These are phyloP conservation scores for Fusarium nisikadoi DNA, from an alignment of 2,329 filamentous ascomycete genomes.

Conservation along the genomic window DNA sequence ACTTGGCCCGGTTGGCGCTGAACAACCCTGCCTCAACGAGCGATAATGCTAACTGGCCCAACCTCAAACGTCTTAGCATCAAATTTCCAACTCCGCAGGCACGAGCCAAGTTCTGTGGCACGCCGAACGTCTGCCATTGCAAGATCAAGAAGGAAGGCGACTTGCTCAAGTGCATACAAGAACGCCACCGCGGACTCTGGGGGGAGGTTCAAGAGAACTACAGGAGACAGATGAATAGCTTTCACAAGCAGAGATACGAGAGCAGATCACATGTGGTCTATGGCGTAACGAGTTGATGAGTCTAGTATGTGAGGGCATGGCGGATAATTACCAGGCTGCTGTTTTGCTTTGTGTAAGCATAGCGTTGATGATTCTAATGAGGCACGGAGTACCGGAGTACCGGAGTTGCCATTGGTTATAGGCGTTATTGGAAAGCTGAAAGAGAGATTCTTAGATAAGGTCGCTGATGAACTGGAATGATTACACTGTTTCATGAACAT, in stretches of 20 bases:
- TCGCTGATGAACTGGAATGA: not conserved
- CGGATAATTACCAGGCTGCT: not conserved
- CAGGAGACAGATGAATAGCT: constrained; percentile 39
- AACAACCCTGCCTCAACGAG: constrained; percentile 42
- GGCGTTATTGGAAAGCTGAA: not conserved
- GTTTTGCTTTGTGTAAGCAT: not conserved
- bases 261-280: constrained; percentile 39
- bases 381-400: not conserved
- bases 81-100: constrained; percentile 39
- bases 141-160: constrained; percentile 38
- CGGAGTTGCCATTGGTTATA: not conserved
- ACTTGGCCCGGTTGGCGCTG: constrained; percentile 45
- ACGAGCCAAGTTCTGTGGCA: constrained; percentile 44
- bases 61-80: constrained; percentile 47
- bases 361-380: not conserved
- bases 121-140: constrained; percentile 45
- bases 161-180: constrained; percentile 40
- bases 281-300: constrained; percentile 23
- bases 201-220: constrained; percentile 47
- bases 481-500: not conserved
- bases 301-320: not conserved
- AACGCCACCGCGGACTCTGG: constrained; percentile 44
- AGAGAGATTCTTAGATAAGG: not conserved
- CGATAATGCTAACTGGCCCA: constrained; percentile 34
- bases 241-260: constrained; percentile 35